Evolutionary conservation across 176 grass and related monocot genomes (phyloP).

Genomic region (Typha latifolia): DNA sequence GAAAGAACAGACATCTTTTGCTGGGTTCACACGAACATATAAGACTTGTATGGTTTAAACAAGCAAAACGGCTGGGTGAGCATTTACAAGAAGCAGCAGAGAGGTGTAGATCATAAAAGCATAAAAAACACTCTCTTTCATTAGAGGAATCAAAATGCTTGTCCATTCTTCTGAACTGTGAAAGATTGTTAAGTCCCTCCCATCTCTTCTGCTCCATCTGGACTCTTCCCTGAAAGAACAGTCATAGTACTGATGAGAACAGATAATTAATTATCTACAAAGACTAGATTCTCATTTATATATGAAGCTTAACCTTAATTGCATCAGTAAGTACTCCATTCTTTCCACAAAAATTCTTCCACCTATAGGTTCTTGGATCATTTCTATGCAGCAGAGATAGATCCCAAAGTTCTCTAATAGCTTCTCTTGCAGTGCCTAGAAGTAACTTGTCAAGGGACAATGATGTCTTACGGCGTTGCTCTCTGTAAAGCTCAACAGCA

Average conservation of each 20-base stretch:
- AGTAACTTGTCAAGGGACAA: conserved; percentile 89
- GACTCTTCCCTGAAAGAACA: conserved; percentile 40
- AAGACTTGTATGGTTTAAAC: conserved; percentile 56
- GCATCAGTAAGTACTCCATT: conserved; percentile 55
- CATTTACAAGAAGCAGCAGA: conserved; percentile 75
- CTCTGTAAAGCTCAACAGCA: conserved; percentile 76
- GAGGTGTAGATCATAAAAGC: conserved; percentile 85
- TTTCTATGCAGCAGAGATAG: conserved; percentile 13
- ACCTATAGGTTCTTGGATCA: conserved; percentile 18
- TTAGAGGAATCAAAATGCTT: conserved; percentile 47
- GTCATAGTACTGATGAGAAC: background rate
- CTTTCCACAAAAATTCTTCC: conserved; percentile 58
- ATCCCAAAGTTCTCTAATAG: conserved; percentile 51
- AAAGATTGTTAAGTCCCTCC: conserved; percentile 11
- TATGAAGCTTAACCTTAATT: conserved; percentile 48
- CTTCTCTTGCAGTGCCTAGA: conserved; percentile 46
- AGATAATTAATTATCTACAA: conserved; percentile 1
- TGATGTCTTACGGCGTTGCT: conserved; percentile 77
- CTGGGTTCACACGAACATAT: conserved; percentile 64
- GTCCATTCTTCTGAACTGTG: conserved; percentile 46
- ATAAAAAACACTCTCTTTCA: conserved; percentile 84
- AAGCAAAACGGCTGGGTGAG: conserved; percentile 58
- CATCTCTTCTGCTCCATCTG: conserved; percentile 49
- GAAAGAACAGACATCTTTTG: conserved; percentile 34
- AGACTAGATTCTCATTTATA: background rate